phyloP scores from a whole-genome alignment of 1,284 basidiomycete species.

The Anthracocystis panici-leucophaei region DNA sequence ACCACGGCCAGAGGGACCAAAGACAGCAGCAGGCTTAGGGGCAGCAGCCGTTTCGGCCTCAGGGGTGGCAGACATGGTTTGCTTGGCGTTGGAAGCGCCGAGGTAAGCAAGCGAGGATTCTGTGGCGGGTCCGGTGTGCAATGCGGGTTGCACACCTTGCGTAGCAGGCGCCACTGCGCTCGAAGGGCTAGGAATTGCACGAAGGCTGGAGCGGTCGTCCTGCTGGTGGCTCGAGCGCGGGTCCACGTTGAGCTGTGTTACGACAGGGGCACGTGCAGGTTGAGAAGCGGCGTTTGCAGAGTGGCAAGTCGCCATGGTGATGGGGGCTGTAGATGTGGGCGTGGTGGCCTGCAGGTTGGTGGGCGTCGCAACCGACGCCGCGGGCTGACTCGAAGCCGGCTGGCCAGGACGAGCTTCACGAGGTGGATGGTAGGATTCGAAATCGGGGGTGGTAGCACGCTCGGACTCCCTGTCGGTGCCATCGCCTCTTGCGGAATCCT shows the following conservation, averaged over 20 bases:
- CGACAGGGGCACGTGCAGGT: slow-evolving; percentile 17
- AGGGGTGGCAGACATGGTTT: slow-evolving; percentile 16
- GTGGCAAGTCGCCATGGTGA: slow-evolving; percentile 17
- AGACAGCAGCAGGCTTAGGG: slow-evolving; percentile 19
- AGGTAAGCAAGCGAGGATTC: slow-evolving; percentile 42
- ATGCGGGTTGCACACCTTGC: slow-evolving; percentile 11
- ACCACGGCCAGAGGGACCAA: slow-evolving; percentile 49
- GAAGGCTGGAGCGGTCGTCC: slow-evolving; percentile 15
- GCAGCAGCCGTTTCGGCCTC: slow-evolving; percentile 10
- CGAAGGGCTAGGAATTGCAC: slow-evolving; percentile 5
- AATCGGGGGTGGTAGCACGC: slow-evolving; percentile 20
- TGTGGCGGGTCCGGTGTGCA: slow-evolving; percentile 7
- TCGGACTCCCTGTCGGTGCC: slow-evolving; percentile 9
- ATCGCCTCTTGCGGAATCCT: slow-evolving; percentile 25
- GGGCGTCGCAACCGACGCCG: slow-evolving; percentile 1
- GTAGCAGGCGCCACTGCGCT: not conserved
- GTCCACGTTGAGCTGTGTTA: slow-evolving; percentile 7
- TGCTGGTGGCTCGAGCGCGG: slow-evolving; percentile 8
- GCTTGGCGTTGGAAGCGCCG: slow-evolving; percentile 10
- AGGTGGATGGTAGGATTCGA: slow-evolving; percentile 22
- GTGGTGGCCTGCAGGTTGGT: not conserved
- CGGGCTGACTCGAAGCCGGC: slow-evolving; percentile 5
- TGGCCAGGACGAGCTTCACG: slow-evolving; percentile 23
- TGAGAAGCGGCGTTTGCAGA: slow-evolving; percentile 14
- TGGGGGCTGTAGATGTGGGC: slow-evolving; percentile 18